Evolutionary conservation across 805 yeast species (phyloP).

Genomic region (Pichia phayaonensis): DNA sequence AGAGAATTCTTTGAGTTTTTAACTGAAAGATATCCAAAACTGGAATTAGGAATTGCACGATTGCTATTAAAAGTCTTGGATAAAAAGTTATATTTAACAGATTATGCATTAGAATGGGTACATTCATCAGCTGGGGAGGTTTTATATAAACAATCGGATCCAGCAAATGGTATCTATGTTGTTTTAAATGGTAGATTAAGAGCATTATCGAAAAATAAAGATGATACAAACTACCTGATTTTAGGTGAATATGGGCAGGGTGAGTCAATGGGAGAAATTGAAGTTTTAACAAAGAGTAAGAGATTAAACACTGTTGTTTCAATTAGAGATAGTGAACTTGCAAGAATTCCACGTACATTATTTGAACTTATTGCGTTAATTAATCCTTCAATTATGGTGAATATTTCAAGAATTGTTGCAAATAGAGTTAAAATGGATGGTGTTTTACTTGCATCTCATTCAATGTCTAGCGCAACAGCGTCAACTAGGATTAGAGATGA

Average conservation of each 20-base stretch:
- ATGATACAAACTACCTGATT: conserved; percentile 26
- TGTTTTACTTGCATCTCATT: conserved; percentile 7
- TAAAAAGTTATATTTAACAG: conserved; percentile 61
- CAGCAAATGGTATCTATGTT: conserved; percentile 85
- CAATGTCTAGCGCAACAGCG: conserved; percentile 19
- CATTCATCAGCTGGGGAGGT: conserved; percentile 82
- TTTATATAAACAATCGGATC: conserved; percentile 72
- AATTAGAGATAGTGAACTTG: conserved; percentile 88
- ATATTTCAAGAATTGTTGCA: conserved; percentile 84
- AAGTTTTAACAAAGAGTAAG: conserved; percentile 74
- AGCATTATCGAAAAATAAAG: conserved; percentile 34
- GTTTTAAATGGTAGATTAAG: conserved; percentile 85
- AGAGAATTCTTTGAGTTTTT: conserved; percentile 54
- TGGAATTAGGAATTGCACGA: conserved; percentile 73
- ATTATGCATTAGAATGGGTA: conserved; percentile 92
- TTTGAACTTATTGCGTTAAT: conserved; percentile 79
- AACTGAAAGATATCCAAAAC: conserved; percentile 66
- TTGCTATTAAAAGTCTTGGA: conserved; percentile 62
- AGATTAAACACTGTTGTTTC: conserved; percentile 70
- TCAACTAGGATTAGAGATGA: conserved; percentile 25
- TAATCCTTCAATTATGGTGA: conserved; percentile 85
- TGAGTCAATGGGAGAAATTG: conserved; percentile 90
- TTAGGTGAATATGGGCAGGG: conserved; percentile 88
- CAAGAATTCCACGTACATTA: conserved; percentile 82
- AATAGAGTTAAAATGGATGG: conserved; percentile 30